Conservation (phyloP, 768 basidiomycete species). For the Termitomyces sp. region DNA sequence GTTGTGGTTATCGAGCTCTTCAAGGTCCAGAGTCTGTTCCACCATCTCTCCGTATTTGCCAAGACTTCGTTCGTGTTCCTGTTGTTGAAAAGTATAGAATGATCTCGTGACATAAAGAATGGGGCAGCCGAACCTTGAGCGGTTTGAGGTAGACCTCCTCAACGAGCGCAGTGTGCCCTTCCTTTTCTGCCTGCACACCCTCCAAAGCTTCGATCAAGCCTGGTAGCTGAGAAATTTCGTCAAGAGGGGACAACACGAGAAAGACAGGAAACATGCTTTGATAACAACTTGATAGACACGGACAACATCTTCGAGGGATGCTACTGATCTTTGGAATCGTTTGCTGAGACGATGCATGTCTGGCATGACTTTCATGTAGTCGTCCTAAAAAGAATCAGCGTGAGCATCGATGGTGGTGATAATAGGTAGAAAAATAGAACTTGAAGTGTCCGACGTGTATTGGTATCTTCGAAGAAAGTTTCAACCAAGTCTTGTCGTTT, state of each 20-base stretch:
- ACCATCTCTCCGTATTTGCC: constrained; percentile 91
- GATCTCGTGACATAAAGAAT: background rate
- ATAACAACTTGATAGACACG: constrained; percentile 92
- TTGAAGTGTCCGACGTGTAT: constrained; percentile 69
- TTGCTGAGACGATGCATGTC: constrained; percentile 92
- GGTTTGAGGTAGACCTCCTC: constrained; percentile 64
- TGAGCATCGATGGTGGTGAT: background rate
- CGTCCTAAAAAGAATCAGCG: constrained; percentile 52
- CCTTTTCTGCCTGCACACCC: constrained; percentile 41
- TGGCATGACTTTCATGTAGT: constrained; percentile 87
- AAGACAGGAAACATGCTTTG: constrained; percentile 47
- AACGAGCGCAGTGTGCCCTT: constrained; percentile 51
- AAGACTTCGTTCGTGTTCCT: constrained; percentile 66
- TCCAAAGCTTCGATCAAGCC: constrained; percentile 70
- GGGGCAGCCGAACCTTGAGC: constrained; percentile 46
- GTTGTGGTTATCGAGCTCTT: constrained; percentile 80
- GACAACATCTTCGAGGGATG: constrained; percentile 91
- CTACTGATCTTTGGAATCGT: constrained; percentile 81
- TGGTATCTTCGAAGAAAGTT: constrained; percentile 76
- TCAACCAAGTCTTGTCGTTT: constrained; percentile 89
- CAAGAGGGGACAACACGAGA: background rate
- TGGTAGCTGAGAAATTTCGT: constrained; percentile 50
- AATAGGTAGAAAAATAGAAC: constrained; percentile 36
- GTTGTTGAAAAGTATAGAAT: background rate
- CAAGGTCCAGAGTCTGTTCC: constrained; percentile 91